Conservation (phyloP, 139 green algal species). For the Tetraselmis striata region DNA sequence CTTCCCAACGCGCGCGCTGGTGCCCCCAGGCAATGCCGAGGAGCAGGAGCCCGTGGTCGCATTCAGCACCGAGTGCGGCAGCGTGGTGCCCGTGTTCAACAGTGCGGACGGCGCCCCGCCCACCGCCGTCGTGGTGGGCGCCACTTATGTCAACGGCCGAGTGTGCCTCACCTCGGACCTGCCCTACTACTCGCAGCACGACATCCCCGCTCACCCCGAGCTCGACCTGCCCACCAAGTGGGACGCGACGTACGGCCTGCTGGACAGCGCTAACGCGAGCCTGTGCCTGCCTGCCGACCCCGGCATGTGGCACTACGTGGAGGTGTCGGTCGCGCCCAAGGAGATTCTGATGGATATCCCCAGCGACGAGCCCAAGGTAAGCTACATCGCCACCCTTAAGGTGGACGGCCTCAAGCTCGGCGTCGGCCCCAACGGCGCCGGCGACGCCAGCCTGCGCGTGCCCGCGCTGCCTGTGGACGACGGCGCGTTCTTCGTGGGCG, state of each 20-base stretch:
- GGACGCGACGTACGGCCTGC: not conserved
- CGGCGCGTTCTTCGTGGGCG: slow-evolving; percentile 20
- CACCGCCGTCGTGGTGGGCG: not conserved
- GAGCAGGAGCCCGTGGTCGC: slow-evolving; percentile 13
- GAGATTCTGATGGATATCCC: slow-evolving; percentile 10
- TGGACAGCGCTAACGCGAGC: slow-evolving; percentile 7
- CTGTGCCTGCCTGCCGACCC: slow-evolving; percentile 3
- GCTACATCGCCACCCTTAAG: slow-evolving; percentile 8
- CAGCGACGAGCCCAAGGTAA: slow-evolving; percentile 6
- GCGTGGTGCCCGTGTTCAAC: not conserved
- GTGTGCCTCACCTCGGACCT: not conserved
- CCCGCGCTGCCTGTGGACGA: not conserved
- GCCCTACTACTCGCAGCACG: slow-evolving; percentile 4
- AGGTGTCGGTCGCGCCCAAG: slow-evolving; percentile 12
- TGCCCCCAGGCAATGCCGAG: not conserved
- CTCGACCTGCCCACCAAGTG: not conserved
- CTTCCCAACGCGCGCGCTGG: slow-evolving; percentile 2
- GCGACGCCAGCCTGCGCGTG: not conserved
- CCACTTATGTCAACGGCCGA: slow-evolving; percentile 1
- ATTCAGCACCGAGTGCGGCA: slow-evolving; percentile 14
- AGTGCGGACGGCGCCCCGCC: not conserved
- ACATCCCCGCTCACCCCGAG: slow-evolving; percentile 1
- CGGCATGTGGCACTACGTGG: slow-evolving; percentile 25
- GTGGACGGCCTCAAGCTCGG: slow-evolving; percentile 17
- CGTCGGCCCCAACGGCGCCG: not conserved